These are phyloP conservation scores for Diaporthe helianthi DNA, from an alignment of 2,329 filamentous ascomycete genomes.

Conservation along the genomic window DNA sequence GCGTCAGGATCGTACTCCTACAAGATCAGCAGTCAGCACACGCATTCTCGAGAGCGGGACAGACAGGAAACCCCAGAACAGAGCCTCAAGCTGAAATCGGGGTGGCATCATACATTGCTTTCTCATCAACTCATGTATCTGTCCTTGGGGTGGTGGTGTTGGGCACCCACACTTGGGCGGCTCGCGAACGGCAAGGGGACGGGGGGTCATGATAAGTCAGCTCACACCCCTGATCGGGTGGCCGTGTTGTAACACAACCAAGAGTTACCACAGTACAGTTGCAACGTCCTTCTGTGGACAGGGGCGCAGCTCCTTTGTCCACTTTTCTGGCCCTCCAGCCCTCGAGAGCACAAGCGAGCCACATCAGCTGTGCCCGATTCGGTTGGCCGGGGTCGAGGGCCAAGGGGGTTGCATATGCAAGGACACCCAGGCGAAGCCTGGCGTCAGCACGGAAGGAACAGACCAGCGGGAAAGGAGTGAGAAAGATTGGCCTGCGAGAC, in stretches of 20 bases:
- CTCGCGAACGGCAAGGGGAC: constrained; percentile 17
- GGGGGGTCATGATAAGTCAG: constrained; percentile 26
- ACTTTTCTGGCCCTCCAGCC: constrained; percentile 9
- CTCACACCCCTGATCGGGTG: constrained; percentile 21
- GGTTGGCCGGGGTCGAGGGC: constrained; percentile 13
- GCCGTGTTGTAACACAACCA: constrained; percentile 4
- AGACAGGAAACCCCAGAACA: constrained; percentile 25
- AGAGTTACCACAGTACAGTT: constrained; percentile 24
- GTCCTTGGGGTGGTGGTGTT: constrained; percentile 5
- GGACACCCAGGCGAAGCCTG: constrained; percentile 28
- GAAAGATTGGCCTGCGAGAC: constrained; percentile 6
- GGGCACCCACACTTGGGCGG: constrained; percentile 19
- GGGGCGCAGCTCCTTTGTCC: constrained; percentile 32
- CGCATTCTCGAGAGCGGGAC: not conserved
- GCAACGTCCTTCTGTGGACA: constrained; percentile 1
- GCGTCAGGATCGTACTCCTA: constrained; percentile 3
- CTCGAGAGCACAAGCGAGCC: constrained; percentile 13
- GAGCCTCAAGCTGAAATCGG: constrained; percentile 34
- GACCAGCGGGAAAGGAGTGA: constrained; percentile 19
- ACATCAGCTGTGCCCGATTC: constrained; percentile 8
- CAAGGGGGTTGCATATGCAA: constrained; percentile 23
- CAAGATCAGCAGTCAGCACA: not conserved
- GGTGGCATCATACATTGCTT: constrained; percentile 19
- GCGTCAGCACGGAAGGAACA: constrained; percentile 32
- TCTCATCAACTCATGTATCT: constrained; percentile 20